phyloP scores from a whole-genome alignment of 495 filamentous ascomycete genomes.

The Tuber borchii region DNA sequence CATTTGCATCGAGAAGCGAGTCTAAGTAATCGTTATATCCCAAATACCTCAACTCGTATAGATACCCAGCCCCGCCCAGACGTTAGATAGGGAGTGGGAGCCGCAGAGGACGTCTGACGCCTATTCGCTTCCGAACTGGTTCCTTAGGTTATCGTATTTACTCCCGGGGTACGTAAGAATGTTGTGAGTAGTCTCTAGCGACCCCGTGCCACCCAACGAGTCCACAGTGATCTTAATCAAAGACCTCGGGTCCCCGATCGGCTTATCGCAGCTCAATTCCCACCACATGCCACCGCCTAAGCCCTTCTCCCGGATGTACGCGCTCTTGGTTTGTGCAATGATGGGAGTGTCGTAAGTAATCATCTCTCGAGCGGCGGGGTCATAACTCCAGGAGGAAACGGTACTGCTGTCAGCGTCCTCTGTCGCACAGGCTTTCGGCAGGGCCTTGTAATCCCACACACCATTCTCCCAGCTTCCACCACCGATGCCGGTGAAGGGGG shows the following conservation, averaged over 20 bases:
- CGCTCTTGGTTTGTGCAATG: conserved; percentile 56
- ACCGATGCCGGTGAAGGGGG: conserved; percentile 61
- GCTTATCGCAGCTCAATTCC: conserved; percentile 72
- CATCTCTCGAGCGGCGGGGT: conserved; percentile 53
- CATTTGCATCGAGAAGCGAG: background rate
- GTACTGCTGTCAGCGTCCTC: conserved; percentile 49
- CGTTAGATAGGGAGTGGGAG: background rate
- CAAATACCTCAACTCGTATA: background rate
- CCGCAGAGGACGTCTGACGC: background rate
- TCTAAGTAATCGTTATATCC: background rate
- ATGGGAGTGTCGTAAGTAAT: conserved; percentile 68
- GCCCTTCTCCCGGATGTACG: conserved; percentile 56
- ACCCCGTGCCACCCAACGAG: conserved; percentile 46
- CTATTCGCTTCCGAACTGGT: conserved; percentile 43
- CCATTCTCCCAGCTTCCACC: conserved; percentile 65
- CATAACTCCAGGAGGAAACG: conserved; percentile 66
- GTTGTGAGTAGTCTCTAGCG: conserved; percentile 59
- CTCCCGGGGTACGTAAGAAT: conserved; percentile 63
- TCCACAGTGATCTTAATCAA: conserved; percentile 59
- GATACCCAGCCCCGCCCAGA: background rate
- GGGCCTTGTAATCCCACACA: conserved; percentile 69
- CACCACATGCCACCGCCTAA: conserved; percentile 87
- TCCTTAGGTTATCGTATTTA: conserved; percentile 71
- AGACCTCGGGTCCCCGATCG: conserved; percentile 49
- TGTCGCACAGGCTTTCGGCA: conserved; percentile 48